Conservation (phyloP, 176 grass and related monocot species). For the Zea mays region DNA sequence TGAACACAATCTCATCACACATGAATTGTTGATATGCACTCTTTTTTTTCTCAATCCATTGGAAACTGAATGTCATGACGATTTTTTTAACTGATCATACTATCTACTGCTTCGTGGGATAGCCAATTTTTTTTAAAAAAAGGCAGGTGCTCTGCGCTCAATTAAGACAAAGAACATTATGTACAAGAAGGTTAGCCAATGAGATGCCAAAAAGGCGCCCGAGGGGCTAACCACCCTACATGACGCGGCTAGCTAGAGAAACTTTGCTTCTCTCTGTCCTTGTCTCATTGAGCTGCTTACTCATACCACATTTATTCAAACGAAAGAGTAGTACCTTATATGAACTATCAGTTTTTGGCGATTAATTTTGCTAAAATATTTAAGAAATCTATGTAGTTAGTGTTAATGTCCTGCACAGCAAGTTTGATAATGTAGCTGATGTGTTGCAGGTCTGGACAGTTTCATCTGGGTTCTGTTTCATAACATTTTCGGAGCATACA, state of each 20-base stretch:
- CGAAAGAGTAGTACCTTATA: not conserved
- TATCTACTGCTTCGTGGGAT: not conserved
- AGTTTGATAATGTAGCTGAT: slow-evolving; percentile 19
- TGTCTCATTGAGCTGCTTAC: slow-evolving; percentile 15
- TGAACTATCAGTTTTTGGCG: not conserved
- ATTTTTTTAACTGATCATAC: not conserved
- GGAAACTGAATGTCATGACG: not conserved
- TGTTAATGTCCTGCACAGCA: not conserved
- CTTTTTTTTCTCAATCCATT: not conserved
- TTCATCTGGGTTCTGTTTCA: slow-evolving; percentile 90
- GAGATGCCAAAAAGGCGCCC: too few species aligned
- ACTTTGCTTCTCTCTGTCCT: too few species aligned
- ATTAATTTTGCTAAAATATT: not conserved
- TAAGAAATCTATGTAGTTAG: not conserved
- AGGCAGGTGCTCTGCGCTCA: too few species aligned
- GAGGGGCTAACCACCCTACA: too few species aligned
- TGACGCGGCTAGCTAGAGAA: too few species aligned
- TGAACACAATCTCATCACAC: not conserved
- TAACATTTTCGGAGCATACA: slow-evolving; percentile 92
- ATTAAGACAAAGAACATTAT: too few species aligned
- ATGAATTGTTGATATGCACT: not conserved
- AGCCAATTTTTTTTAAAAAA: too few species aligned
- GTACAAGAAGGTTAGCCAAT: too few species aligned
- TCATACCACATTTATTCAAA: not conserved
- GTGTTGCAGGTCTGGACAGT: slow-evolving; percentile 85